phyloP scores from a whole-genome alignment of 1,139 yeast species.

The Lodderomyces parapsilosis region DNA sequence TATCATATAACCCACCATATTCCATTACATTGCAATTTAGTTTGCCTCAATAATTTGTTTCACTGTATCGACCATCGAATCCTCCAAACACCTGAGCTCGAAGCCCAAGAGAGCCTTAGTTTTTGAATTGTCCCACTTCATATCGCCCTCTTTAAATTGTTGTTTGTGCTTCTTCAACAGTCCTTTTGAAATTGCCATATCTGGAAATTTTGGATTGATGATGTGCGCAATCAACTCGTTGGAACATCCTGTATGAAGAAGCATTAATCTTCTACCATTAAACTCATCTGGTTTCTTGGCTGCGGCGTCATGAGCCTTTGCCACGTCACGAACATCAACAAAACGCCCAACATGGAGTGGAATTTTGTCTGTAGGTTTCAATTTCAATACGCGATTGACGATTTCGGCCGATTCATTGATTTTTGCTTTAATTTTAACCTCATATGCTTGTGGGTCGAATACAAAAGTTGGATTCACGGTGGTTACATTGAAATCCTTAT shows the following conservation, averaged over 20 bases:
- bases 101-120: conserved; percentile 32
- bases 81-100: conserved; percentile 31
- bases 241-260: conserved; percentile 25
- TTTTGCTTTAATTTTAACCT: conserved; percentile 20
- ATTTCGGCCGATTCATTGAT: conserved; percentile 32
- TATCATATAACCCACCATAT: too few species aligned
- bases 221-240: conserved; percentile 22
- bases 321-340: conserved; percentile 56
- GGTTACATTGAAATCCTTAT: conserved; percentile 38
- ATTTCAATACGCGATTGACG: conserved; percentile 22
- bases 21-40: background rate
- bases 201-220: conserved; percentile 21
- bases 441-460: conserved; percentile 44
- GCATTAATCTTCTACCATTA: conserved; percentile 27
- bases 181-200: conserved; percentile 18
- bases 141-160: conserved; percentile 2
- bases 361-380: conserved; percentile 16
- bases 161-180: conserved; percentile 7
- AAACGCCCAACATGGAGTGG: conserved; percentile 18
- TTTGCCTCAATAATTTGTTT: conserved; percentile 8
- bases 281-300: conserved; percentile 26
- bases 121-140: conserved; percentile 22
- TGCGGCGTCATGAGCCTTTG: conserved; percentile 48
- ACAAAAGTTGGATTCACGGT: conserved; percentile 49
- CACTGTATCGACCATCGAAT: conserved; percentile 37